Evolutionary conservation across 2,329 filamentous ascomycete genomes (phyloP), one percentile per base, ranked within the genome.

Genomic region (Fusarium sp.): DNA sequence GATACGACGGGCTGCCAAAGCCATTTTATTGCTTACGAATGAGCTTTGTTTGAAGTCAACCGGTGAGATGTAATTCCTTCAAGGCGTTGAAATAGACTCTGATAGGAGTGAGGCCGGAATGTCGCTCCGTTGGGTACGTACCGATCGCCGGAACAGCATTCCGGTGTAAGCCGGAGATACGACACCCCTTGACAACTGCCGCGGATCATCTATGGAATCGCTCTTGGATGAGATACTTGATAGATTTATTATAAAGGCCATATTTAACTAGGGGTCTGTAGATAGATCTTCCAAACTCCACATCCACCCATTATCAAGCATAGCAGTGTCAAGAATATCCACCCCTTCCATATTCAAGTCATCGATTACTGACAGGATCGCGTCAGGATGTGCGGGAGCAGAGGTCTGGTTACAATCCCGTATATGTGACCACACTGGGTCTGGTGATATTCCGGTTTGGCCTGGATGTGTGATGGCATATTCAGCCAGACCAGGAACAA

Each of bases 381-480:
- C 52, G 5, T 62, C 56, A 17, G 65, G 62, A 3, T 66, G 43
- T 3, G 56, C 15, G 10, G 57, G 28, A 5, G 42, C 61, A 19
- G 43, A 26, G 8, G 24, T 14, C 19, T 13, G 15, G 3, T 56
- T 33, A 4, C 36, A 43, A 14, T 54, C 33, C 26, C 50, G 49
- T 36, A 71, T 59, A 7, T 44, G 52, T 24, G 68, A 67, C 69
- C 69, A 71, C 3, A 71, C 28, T 24, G 68, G 65, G n/a, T 71
- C 69, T 14, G 62, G 68, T 2, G 65, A 61, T 24, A 61, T 53
- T 2, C 24, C 62, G 4, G 40, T 49, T 36, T 58, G 65, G 3
- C 39, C 34, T 9, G 61, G 42, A 2, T 66, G 57, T 17, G 50
- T 22, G 2, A 65, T 64, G 7, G 68, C 69, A 26, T 53, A 69